Conservation (phyloP, 176 grass and related monocot genomes). For the Aegilops umbellulata region DNA sequence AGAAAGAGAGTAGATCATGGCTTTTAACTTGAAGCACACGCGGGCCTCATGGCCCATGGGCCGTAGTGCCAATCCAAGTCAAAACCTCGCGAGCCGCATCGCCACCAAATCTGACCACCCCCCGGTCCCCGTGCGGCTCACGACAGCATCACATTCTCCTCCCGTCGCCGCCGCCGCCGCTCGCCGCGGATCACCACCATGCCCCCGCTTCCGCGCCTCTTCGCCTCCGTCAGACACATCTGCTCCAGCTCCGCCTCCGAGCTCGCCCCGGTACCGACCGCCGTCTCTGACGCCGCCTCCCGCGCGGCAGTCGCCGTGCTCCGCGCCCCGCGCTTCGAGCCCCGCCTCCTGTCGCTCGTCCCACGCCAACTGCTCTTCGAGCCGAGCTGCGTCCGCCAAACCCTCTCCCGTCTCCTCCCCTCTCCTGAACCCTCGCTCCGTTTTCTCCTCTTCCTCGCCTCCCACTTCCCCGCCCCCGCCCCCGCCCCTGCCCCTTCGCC, state of each 20-base stretch:
- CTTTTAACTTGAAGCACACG: neutral
- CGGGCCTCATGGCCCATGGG: neutral
- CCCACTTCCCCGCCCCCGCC: slow-evolving; percentile 31
- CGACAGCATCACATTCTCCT: neutral
- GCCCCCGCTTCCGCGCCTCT: slow-evolving; percentile 3
- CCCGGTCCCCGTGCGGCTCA: neutral
- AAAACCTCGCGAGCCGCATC: neutral
- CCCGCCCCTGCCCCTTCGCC: neutral
- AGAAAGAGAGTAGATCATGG: too few relatives aligned
- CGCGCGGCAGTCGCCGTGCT: slow-evolving; percentile 30
- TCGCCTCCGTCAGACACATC: slow-evolving; percentile 25
- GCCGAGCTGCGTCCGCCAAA: slow-evolving; percentile 43
- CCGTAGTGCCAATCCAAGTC: neutral
- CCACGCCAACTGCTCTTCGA: slow-evolving; percentile 50
- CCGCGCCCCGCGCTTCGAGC: slow-evolving; percentile 28
- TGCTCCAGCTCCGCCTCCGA: slow-evolving; percentile 19
- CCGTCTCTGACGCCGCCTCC: slow-evolving; percentile 22
- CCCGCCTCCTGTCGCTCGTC: slow-evolving; percentile 41
- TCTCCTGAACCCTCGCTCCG: slow-evolving; percentile 38
- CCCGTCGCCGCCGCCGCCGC: neutral
- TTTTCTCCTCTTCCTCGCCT: slow-evolving; percentile 56
- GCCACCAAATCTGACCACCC: neutral
- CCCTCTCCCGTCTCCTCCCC: slow-evolving; percentile 43
- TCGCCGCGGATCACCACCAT: slow-evolving; percentile 16
- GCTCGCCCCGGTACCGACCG: neutral